These are phyloP conservation scores for Scutellaria minor DNA, from an alignment of 257 asterid species.

Conservation along the genomic window DNA sequence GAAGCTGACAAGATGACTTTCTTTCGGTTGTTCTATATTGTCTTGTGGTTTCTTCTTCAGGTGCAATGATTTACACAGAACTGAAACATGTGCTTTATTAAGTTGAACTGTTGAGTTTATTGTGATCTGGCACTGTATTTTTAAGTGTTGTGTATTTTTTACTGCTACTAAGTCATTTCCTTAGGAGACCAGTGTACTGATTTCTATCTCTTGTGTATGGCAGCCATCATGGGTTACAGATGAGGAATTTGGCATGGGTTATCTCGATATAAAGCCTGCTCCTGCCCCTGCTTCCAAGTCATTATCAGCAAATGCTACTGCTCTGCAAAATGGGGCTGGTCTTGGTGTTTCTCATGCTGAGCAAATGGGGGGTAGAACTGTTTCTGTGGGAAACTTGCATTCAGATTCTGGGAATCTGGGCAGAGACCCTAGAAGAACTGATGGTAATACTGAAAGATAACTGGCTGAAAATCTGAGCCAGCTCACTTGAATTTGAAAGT, in stretches of 20 bases:
- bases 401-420: constrained; percentile 58
- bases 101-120: constrained; percentile 26
- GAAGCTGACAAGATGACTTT: not conserved
- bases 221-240: constrained; percentile 99
- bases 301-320: constrained; percentile 52
- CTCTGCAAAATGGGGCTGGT: constrained; percentile 66
- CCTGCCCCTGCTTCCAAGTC: constrained; percentile 69
- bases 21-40: not conserved
- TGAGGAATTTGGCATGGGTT: constrained; percentile 99
- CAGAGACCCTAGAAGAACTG: constrained; percentile 68
- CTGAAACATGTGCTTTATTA: constrained; percentile 24
- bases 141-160: constrained; percentile 22
- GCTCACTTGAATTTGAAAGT: constrained; percentile 52
- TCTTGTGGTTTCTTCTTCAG: constrained; percentile 26
- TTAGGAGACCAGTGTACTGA: constrained; percentile 17
- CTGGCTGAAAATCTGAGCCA: constrained; percentile 52
- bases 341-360: constrained; percentile 61
- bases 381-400: constrained; percentile 52
- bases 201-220: constrained; percentile 31
- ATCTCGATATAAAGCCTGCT: constrained; percentile 81
- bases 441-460: constrained; percentile 62
- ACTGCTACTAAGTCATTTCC: constrained; percentile 13
- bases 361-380: constrained; percentile 57
- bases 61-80: constrained; percentile 10
- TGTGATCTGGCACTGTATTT: constrained; percentile 27